phyloP scores from a whole-genome alignment of 257 asterid species.

The Salvia rosmarinus region DNA sequence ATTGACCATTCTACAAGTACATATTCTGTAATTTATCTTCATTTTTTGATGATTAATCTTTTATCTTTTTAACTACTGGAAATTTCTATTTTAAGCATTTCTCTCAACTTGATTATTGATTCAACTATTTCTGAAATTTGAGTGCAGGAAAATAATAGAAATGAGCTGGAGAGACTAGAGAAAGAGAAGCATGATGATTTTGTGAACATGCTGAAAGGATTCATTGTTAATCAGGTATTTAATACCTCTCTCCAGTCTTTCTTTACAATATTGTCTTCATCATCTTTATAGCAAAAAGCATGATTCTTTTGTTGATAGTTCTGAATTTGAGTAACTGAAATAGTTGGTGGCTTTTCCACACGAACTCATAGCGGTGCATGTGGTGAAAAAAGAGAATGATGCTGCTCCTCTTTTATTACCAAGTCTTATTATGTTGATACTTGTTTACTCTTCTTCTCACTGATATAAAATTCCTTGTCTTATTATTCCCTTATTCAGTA shows the following conservation, averaged over 20 bases:
- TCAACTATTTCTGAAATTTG: not conserved
- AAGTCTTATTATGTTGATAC: too few species aligned
- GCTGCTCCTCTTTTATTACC: not conserved
- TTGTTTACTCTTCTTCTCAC: not conserved
- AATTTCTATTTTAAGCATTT: not conserved
- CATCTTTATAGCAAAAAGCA: not conserved
- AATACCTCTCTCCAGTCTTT: not conserved
- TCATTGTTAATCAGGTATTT: conserved; percentile 87
- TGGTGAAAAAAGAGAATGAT: not conserved
- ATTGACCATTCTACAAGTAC: not conserved
- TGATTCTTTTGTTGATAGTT: conserved; percentile 15
- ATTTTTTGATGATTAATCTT: not conserved
- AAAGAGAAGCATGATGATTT: conserved; percentile 85
- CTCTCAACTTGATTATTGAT: not conserved
- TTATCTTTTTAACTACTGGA: not conserved
- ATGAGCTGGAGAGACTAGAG: conserved; percentile 88
- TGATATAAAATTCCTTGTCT: not conserved
- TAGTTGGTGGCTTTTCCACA: not conserved
- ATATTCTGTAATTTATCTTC: not conserved
- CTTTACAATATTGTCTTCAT: not conserved
- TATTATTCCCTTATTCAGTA: not conserved
- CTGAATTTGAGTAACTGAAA: conserved; percentile 11
- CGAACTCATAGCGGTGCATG: not conserved
- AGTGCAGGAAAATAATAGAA: conserved; percentile 85
- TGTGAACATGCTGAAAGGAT: conserved; percentile 87